A percentile compares a stretch with the other conserved stretches of the same genome.
These are phyloP conservation scores for Aegilops longissima DNA, from an alignment of 176 grass and related monocot species.

Conservation along the genomic window DNA sequence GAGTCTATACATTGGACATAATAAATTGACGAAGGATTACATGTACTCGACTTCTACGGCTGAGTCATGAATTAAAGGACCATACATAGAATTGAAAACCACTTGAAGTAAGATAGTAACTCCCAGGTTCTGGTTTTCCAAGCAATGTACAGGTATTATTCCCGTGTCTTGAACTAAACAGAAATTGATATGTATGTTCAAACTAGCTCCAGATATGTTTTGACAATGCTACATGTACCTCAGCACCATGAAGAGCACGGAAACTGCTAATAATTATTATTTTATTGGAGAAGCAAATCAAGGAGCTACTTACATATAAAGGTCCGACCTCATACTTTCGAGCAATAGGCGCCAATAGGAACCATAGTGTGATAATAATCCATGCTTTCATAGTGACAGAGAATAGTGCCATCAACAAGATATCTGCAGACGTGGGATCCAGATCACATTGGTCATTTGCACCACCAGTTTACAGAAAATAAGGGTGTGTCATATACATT, in stretches of 20 bases:
- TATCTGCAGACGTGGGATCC: constrained; percentile 56
- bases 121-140: not conserved
- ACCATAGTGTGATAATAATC: constrained; percentile 68
- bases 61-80: not conserved
- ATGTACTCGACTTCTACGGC: constrained; percentile 6
- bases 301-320: constrained; percentile 76
- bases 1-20: not conserved
- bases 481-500: constrained; percentile 13
- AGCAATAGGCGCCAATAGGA: constrained; percentile 79
- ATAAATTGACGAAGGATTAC: not conserved
- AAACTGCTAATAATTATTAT: not conserved
- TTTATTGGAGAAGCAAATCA: not conserved
- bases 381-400: constrained; percentile 82
- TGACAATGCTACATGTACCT: not conserved
- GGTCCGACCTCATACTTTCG: constrained; percentile 68
- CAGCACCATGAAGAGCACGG: not conserved
- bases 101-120: not conserved
- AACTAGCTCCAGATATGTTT: not conserved
- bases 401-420: constrained; percentile 84
- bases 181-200: not conserved
- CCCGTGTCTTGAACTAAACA: not conserved
- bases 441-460: not conserved
- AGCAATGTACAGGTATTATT: not conserved
- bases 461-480: not conserved
- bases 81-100: not conserved